Percentiles rank a stretch among this genome's conserved stretches.
Evolutionary conservation across 371 early-diverging fungal genomes (phyloP).

Genomic region (Apophysomyces ossiformis): DNA sequence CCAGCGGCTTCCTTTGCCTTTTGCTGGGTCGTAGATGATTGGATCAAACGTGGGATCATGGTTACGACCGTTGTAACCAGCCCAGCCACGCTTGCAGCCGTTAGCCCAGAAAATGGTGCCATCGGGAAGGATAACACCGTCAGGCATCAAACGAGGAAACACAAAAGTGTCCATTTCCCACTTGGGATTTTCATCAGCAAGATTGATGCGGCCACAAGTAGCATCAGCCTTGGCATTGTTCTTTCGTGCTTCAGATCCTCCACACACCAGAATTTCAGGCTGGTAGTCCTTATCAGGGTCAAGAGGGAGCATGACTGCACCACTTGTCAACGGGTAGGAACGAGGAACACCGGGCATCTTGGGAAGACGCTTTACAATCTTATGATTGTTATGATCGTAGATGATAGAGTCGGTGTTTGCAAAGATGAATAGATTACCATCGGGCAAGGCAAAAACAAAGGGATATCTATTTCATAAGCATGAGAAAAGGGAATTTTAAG

Average conservation of each 20-base stretch:
- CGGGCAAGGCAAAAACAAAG: constrained; percentile 56
- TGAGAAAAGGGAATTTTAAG: not conserved
- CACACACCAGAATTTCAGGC: constrained; percentile 65
- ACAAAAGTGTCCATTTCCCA: constrained; percentile 69
- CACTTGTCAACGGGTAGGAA: constrained; percentile 68
- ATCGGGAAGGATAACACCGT: constrained; percentile 61
- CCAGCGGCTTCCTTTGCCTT: constrained; percentile 50
- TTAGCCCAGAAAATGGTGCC: constrained; percentile 65
- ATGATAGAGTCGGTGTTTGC: constrained; percentile 57
- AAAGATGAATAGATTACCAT: constrained; percentile 61
- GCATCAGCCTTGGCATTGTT: constrained; percentile 44
- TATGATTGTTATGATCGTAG: constrained; percentile 53
- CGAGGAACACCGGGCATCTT: constrained; percentile 60
- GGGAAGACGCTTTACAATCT: constrained; percentile 53
- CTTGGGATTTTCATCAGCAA: constrained; percentile 45
- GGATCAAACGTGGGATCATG: constrained; percentile 65
- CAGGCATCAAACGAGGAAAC: constrained; percentile 67
- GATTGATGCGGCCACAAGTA: constrained; percentile 61
- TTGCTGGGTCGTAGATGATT: constrained; percentile 56
- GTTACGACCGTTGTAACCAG: constrained; percentile 57
- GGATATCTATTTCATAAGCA: constrained; percentile 42
- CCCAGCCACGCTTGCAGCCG: constrained; percentile 67
- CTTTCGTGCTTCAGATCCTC: constrained; percentile 55
- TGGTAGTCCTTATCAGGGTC: constrained; percentile 61
- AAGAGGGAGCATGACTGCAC: constrained; percentile 63